These are phyloP conservation scores for Dipteronia sinensis DNA, from an alignment of 345 rosid genomes.

Conservation along the genomic window DNA sequence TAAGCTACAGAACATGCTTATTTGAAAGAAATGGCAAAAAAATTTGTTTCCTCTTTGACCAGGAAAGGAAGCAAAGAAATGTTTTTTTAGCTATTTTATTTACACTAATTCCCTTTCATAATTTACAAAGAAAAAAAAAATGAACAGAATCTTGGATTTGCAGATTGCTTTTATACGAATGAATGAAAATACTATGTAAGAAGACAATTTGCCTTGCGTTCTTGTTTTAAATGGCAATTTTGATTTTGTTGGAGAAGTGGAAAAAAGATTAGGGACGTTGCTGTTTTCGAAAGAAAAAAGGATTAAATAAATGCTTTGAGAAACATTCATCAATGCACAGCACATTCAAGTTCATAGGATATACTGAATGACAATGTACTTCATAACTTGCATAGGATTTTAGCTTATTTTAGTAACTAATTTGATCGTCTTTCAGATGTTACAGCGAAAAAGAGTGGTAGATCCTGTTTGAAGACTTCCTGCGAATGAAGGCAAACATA, in stretches of 20 bases:
- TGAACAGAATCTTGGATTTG: not conserved
- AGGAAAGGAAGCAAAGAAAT: not conserved
- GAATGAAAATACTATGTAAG: not conserved
- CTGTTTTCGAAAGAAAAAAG: not conserved
- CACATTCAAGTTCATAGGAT: not conserved
- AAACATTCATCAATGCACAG: not conserved
- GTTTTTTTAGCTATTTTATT: not conserved
- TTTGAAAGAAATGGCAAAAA: no score
- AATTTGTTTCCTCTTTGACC: not conserved
- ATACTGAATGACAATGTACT: not conserved
- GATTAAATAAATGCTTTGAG: not conserved
- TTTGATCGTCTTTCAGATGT: not conserved
- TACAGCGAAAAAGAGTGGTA: not conserved
- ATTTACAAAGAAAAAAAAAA: not conserved
- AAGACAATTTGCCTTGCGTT: not conserved
- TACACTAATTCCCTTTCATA: not conserved
- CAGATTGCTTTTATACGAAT: not conserved
- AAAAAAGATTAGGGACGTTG: not conserved
- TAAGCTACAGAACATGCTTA: not conserved
- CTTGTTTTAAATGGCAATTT: not conserved
- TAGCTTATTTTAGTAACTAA: not conserved
- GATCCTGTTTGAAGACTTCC: slow-evolving; percentile 7
- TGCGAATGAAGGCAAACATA: not conserved
- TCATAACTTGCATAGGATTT: not conserved
- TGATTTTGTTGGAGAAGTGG: not conserved